phyloP scores from a whole-genome alignment of 2,329 filamentous ascomycete genomes.

The Cadophora sp. region DNA sequence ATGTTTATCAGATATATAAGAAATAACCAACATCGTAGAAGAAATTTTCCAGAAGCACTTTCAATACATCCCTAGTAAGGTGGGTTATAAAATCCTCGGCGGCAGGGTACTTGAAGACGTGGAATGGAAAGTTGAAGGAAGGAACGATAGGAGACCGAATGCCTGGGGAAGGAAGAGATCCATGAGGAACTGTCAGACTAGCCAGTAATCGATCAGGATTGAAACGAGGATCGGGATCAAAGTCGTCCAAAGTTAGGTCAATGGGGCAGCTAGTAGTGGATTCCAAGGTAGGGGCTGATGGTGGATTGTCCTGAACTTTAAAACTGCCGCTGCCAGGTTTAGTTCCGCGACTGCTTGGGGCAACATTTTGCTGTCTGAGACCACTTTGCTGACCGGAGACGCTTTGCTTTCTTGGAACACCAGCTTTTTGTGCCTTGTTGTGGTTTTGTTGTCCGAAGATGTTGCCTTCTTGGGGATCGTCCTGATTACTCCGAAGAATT shows the following conservation, averaged over 20 bases:
- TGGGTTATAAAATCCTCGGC: background rate
- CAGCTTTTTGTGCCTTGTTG: background rate
- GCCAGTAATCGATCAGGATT: background rate
- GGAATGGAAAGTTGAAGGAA: background rate
- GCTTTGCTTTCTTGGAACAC: background rate
- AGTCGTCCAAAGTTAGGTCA: background rate
- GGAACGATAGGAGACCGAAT: background rate
- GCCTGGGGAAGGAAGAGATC: background rate
- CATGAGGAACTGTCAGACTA: background rate
- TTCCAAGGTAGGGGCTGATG: background rate
- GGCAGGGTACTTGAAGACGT: background rate
- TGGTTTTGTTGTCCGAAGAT: too few relatives aligned
- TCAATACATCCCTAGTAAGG: background rate
- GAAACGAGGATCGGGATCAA: background rate
- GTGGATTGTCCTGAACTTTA: background rate
- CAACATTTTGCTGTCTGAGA: background rate
- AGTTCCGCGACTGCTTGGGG: background rate
- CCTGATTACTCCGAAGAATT: too few relatives aligned
- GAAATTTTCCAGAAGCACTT: background rate
- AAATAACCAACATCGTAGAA: background rate
- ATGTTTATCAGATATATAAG: background rate
- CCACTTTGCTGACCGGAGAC: too few relatives aligned
- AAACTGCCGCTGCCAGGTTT: background rate
- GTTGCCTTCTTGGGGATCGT: too few relatives aligned
- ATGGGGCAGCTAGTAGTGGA: background rate